Evolutionary conservation across 2,329 filamentous ascomycete species (phyloP).

Genomic region (Westerdykella aurantiaca): DNA sequence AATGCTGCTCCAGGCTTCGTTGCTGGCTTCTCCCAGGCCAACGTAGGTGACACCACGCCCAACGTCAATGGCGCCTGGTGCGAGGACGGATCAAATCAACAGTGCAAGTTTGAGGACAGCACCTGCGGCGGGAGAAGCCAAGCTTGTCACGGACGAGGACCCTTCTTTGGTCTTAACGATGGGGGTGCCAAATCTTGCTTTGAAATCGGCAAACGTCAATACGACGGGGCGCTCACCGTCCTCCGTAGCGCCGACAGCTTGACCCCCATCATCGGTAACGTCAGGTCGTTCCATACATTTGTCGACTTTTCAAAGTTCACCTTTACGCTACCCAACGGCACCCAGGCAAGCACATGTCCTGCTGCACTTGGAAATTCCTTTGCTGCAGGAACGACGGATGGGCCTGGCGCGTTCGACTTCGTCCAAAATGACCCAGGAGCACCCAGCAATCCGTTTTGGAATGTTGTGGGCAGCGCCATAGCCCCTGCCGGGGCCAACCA

Average conservation of each 20-base stretch:
- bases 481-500: conserved; percentile 67
- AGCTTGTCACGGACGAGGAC: conserved; percentile 68
- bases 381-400: conserved; percentile 86
- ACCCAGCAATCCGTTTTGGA: conserved; percentile 78
- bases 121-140: conserved; percentile 72
- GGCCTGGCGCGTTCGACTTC: conserved; percentile 88
- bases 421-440: conserved; percentile 74
- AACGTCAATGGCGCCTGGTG: conserved; percentile 86
- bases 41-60: conserved; percentile 83
- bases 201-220: conserved; percentile 71
- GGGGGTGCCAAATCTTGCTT: conserved; percentile 63
- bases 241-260: conserved; percentile 47
- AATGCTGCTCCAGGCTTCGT: conserved; percentile 62
- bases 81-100: conserved; percentile 66
- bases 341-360: conserved; percentile 67
- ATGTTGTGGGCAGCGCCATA: conserved; percentile 64
- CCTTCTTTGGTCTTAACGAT: conserved; percentile 61
- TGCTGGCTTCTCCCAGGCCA: conserved; percentile 87
- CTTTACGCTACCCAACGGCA: conserved; percentile 69
- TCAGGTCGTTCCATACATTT: conserved; percentile 81
- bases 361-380: conserved; percentile 89
- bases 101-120: conserved; percentile 73
- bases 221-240: conserved; percentile 52
- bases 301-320: conserved; percentile 71
- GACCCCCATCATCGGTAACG: conserved; percentile 55